Evolutionary conservation across 1,284 basidiomycete genomes (phyloP), one percentile per base, ranked within the genome.

Genomic region (Neolentinus lepideus): DNA sequence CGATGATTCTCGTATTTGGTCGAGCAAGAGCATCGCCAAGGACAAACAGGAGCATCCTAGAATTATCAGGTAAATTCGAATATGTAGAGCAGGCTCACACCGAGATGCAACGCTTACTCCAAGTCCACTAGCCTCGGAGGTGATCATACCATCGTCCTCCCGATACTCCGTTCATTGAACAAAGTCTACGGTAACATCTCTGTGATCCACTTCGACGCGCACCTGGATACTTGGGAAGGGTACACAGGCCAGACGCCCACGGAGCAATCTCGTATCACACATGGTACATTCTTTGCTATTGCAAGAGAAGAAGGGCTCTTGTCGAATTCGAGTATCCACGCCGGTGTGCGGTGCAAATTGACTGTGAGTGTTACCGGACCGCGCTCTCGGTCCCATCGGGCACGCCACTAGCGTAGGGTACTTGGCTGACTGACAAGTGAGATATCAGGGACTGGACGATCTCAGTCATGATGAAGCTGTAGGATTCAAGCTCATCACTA

Each of bases 171-270:
- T 45, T 78, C 88, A 4, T 69, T 92, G 45, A 69, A 87, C 71
- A 81, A 81, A 64, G 74, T 85, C 21, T 89, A 92, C 63, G 89
- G 88, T 1, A 25, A 50, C 22, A 77, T 90, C 52, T 84, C 85
- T 33, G 85, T 91, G 51, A 88, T 92, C 52, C 90, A 92, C 66
- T 90, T 92, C 59, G 89, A 92, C 64, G 84, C 87, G 0, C 89
- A 92, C 68, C 71, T 90, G 35, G 81, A 85, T 61, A 83, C 83
- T 8, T 85, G 89, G 87, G 63, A 72, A 25, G 69, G 70, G 29
- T 83, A 84, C 62, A 73, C 79, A 12, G 82, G 82, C 69, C 74
- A 53, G 66, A 67, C 12, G 3, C 47, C 47, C 24, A 78, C 81
- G 0, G 75, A 78, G 35, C 84, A 87, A 63, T 84, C 84, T 35